Evolutionary conservation across 352 stramenopile species (phyloP).

Genomic region (Globisporangium paroecandrum): DNA sequence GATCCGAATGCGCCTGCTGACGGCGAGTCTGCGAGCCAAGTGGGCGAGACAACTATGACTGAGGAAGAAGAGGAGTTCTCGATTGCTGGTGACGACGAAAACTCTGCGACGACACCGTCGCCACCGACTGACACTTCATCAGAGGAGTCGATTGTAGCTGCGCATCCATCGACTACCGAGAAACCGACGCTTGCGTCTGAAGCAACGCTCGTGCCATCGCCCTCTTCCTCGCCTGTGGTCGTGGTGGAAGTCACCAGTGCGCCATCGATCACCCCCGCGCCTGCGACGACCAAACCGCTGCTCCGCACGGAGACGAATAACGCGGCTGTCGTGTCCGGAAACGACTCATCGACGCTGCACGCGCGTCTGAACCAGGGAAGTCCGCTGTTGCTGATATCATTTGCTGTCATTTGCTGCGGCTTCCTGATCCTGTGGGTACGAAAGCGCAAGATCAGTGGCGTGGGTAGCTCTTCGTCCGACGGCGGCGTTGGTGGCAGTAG

Average conservation of each 20-base stretch:
- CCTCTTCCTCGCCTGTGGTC: background rate
- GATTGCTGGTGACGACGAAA: constrained; percentile 6
- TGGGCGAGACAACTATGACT: background rate
- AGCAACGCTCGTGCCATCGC: background rate
- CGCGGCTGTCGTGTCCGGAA: constrained; percentile 16
- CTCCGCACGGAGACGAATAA: constrained; percentile 31
- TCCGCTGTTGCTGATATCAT: constrained; percentile 36
- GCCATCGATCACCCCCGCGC: background rate
- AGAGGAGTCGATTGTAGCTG: background rate
- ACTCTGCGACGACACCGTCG: background rate
- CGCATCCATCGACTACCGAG: background rate
- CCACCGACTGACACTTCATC: background rate
- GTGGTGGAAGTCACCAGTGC: background rate
- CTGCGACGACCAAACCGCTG: constrained; percentile 27
- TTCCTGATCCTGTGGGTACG: constrained; percentile 54
- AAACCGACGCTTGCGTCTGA: background rate
- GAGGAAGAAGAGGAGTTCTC: constrained; percentile 15
- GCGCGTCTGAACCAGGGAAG: constrained; percentile 40
- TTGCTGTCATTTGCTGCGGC: constrained; percentile 48
- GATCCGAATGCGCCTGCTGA: background rate
- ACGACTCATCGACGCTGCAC: constrained; percentile 17
- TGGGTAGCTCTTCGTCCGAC: constrained; percentile 11
- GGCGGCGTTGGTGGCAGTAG: background rate
- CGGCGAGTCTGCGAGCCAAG: background rate
- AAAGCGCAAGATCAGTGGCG: constrained; percentile 33